Evolutionary conservation across 2,329 filamentous ascomycete genomes (phyloP), one percentile per base, ranked within the genome.

Genomic region (Lachnellula cervina): DNA sequence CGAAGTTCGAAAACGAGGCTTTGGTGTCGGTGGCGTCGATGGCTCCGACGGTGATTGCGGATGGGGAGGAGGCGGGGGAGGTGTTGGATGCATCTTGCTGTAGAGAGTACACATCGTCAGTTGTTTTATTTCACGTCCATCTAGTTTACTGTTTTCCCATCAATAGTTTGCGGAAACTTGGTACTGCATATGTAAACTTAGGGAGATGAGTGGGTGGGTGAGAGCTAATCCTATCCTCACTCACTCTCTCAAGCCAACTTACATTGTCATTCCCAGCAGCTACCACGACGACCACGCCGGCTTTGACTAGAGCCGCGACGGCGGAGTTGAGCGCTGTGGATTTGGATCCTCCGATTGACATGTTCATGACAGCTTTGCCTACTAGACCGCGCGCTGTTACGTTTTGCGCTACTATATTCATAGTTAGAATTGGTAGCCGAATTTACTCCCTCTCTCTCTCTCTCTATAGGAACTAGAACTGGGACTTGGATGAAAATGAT

Each of bases 41-140:
- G 51, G 79, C 77, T 3, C 77, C 80, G 28, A 83, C 80, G 0
- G 79, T 82, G 55, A 80, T 70, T 47, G 77, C 79, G 32, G 69
- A 69, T 9, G 74, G 62, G 14, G 75, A 74, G 2, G 76, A 77
- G 2, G 77, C 79, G 0, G 80, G 79, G 0, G 79, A 82, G 34
- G 67, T 72, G 59, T 69, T 66, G 5, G 61, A 58, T 2, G 72
- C 71, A 53, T 77, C 71, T 23, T 66, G n/a, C 42, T 44, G 42
- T 17, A 2, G 4, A 11, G 9, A 16, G 7, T 2, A 44, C 19
- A 19, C 37, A 44, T 44, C 9, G 6, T 44, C 19, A 44, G 42
- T 44, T n/a, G n/a, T n/a, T n/a, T n/a, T n/a, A n/a, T n/a, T n/a
- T n/a, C n/a, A n/a, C n/a, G n/a, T n/a, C n/a, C n/a, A n/a, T n/a